Base-by-base conservation (phyloP, 257 asterid species). In the Datura wrightii region DNA sequence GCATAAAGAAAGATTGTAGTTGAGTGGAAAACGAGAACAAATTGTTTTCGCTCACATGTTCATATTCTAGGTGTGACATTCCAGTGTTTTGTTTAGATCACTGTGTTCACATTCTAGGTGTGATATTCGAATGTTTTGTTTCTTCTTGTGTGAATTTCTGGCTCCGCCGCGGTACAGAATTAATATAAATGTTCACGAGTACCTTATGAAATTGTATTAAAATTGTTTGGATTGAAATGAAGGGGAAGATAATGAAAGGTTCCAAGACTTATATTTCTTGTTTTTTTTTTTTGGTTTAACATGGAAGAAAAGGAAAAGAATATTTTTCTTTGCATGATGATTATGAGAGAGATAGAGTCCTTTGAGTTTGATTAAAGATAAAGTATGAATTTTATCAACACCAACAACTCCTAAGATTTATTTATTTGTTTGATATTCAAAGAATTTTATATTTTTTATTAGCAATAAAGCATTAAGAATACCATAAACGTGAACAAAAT, bases 291-390 rank as follows among this genome's bases (percentile, higher is more conserved):
- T 67, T 3, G 44, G 46, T 50, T 76, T 76, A 50, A 76, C 36
- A 11, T 50, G 44, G 44, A 31, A 52, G 7, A 50, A 14, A 5
- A 39, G 13, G 1, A 18, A 66, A 44, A 2, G 53, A 44, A 6
- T 44, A 10, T 46, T 10, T 10, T 72, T 24, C 8, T 42, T 48
- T 76, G 24, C 5, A 76, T 48, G 46, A 76, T 31, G 10, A 76
- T 76, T 76, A 76, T 76, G n/a, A 10, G 59, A 24, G 59, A 48
- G 67, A 59, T 39, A 39, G 46, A 50, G n/a, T 74, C 5, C 8
- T 48, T 74, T 74, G 82, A 76, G 82, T 76, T 76, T 76, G 62
- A 76, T 76, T 31, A 50, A 76, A 50, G 82, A 50, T 76, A 31
- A 50, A 31, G 82, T 7, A 50, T 50, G 60, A 50, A 50, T 50